Conservation (phyloP, 306 rosid genomes). For the Cucurbita pepo region DNA sequence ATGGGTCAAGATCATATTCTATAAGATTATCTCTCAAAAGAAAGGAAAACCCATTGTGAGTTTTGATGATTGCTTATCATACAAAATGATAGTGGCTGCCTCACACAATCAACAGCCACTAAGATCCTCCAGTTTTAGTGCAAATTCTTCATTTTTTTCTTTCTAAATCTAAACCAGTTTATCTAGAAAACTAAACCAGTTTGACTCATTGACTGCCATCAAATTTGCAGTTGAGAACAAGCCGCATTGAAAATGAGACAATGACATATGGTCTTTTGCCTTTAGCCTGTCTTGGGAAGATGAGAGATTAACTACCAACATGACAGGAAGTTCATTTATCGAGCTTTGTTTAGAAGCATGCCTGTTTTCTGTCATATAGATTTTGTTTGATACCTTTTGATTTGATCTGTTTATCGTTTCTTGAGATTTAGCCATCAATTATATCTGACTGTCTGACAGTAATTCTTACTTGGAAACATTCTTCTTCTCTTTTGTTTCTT, state of each 20-base stretch:
- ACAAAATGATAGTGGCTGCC: slow-evolving; percentile 33
- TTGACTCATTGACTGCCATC: neutral
- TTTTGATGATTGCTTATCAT: slow-evolving; percentile 27
- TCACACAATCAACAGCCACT: slow-evolving; percentile 34
- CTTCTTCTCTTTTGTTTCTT: neutral
- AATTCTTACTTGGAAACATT: neutral
- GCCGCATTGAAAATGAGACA: neutral
- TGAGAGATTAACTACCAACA: neutral
- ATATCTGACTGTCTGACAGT: neutral
- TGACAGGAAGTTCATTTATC: neutral
- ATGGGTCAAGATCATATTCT: slow-evolving; percentile 22
- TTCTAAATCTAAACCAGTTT: neutral
- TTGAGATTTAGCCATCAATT: neutral
- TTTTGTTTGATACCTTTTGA: neutral
- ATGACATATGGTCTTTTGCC: neutral
- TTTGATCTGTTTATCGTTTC: neutral
- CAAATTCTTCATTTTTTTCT: neutral
- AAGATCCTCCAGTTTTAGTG: neutral
- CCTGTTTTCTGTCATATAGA: neutral
- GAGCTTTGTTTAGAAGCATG: neutral
- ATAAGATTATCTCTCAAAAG: slow-evolving; percentile 18
- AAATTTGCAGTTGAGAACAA: neutral
- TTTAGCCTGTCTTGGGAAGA: neutral
- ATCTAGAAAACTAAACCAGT: slow-evolving; percentile 3
- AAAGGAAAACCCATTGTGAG: slow-evolving; percentile 10